Evolutionary conservation across 768 basidiomycete species (phyloP).

Genomic region (Amylocystis lapponica): DNA sequence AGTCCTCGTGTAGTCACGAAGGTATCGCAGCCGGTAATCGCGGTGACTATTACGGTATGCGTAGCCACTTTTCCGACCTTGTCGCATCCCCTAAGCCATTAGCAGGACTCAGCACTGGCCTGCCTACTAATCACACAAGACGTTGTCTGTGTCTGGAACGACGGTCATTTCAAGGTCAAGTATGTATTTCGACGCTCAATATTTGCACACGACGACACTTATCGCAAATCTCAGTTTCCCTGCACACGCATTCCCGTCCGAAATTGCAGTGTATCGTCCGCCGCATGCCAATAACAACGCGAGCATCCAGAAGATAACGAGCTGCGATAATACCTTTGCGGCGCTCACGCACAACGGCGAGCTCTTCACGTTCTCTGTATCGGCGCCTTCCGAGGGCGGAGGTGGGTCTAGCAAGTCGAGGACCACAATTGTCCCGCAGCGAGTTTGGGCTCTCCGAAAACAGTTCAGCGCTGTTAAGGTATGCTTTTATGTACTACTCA

Average conservation of each 20-base stretch:
- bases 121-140: constrained; percentile 77
- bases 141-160: constrained; percentile 79
- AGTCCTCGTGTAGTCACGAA: constrained; percentile 78
- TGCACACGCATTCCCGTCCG: constrained; percentile 65
- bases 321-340: constrained; percentile 75
- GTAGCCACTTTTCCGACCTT: background rate
- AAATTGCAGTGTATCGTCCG: constrained; percentile 74
- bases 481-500: constrained; percentile 13
- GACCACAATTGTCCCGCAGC: constrained; percentile 66
- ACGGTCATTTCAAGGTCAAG: constrained; percentile 70
- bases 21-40: constrained; percentile 61
- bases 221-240: constrained; percentile 57
- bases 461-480: constrained; percentile 81
- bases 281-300: constrained; percentile 69
- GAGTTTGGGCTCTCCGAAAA: constrained; percentile 85
- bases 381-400: constrained; percentile 26
- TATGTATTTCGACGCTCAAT: constrained; percentile 25
- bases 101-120: constrained; percentile 75
- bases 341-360: constrained; percentile 86
- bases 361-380: constrained; percentile 73
- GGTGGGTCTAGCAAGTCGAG: constrained; percentile 24
- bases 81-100: background rate
- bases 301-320: constrained; percentile 72
- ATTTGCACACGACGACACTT: background rate
- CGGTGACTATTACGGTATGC: constrained; percentile 65